Conservation (phyloP, 805 yeast species). For the Wickerhamiella galacta region DNA sequence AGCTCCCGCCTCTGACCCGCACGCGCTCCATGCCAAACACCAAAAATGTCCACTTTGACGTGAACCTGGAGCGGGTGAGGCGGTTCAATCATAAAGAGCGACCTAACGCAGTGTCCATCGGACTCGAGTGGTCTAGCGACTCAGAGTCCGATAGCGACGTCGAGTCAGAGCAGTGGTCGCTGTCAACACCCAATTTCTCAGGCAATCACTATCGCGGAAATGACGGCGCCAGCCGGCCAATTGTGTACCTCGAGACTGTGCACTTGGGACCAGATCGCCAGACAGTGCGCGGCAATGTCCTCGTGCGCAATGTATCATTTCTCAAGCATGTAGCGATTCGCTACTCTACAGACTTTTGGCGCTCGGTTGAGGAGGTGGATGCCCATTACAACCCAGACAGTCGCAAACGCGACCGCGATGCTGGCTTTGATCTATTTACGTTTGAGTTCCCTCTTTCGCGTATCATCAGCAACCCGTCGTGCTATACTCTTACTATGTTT, state of each 20-base stretch:
- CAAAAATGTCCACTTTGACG: constrained; percentile 65
- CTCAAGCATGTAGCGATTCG: constrained; percentile 51
- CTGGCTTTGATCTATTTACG: constrained; percentile 44
- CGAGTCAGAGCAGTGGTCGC: constrained; percentile 19
- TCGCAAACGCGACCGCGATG: constrained; percentile 15
- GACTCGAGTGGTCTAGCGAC: constrained; percentile 36
- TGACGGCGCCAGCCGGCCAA: constrained; percentile 14
- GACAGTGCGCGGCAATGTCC: constrained; percentile 51
- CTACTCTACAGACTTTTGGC: constrained; percentile 70
- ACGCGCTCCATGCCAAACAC: constrained; percentile 25
- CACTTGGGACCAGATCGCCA: constrained; percentile 42
- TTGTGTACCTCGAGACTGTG: constrained; percentile 49
- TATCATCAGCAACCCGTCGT: constrained; percentile 9
- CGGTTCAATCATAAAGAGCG: constrained; percentile 57
- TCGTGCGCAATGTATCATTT: constrained; percentile 59
- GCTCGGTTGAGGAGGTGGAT: constrained; percentile 49
- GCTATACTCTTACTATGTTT: constrained; percentile 21
- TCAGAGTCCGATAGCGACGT: constrained; percentile 22
- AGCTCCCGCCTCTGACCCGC: constrained; percentile 25
- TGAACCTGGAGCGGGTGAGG: constrained; percentile 39
- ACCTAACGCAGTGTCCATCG: constrained; percentile 51
- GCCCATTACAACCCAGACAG: constrained; percentile 43
- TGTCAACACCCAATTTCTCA: constrained; percentile 20
- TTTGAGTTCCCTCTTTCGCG: constrained; percentile 34
- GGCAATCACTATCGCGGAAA: constrained; percentile 8